Evolutionary conservation across 192 early-diverging fungal genomes (phyloP).

Genomic region (Dissophora globulifera): DNA sequence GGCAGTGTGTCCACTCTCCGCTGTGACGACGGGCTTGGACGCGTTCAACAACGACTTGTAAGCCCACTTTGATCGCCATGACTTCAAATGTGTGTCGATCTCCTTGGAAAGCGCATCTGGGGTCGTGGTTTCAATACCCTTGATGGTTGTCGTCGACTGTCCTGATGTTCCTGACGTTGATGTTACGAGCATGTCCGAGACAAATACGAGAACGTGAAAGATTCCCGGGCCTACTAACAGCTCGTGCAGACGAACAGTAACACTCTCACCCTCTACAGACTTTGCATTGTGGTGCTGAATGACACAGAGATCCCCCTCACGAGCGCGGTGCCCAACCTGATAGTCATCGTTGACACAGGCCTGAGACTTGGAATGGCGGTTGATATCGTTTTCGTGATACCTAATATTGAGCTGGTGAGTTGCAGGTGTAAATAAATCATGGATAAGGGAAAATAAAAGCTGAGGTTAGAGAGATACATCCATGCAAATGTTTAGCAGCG

Average conservation of each 20-base stretch:
- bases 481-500: not conserved
- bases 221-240: slow-evolving; percentile 29
- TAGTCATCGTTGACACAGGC: slow-evolving; percentile 3
- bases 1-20: not conserved
- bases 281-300: slow-evolving; percentile 12
- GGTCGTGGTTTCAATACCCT: slow-evolving; percentile 13
- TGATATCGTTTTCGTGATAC: slow-evolving; percentile 36
- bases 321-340: slow-evolving; percentile 31
- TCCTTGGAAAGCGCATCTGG: slow-evolving; percentile 9
- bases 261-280: not conserved
- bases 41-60: too few relatives aligned
- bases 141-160: slow-evolving; percentile 1
- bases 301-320: slow-evolving; percentile 21
- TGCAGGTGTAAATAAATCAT: too few relatives aligned
- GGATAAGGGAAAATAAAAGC: too few relatives aligned
- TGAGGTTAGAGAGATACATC: not conserved
- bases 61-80: slow-evolving; percentile 25
- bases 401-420: slow-evolving; percentile 17
- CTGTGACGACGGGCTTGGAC: not conserved
- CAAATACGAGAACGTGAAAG: slow-evolving; percentile 39
- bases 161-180: not conserved
- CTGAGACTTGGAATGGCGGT: slow-evolving; percentile 33
- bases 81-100: slow-evolving; percentile 4
- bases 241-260: slow-evolving; percentile 21
- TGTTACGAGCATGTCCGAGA: slow-evolving; percentile 16